phyloP scores from a whole-genome alignment of 2,329 filamentous ascomycete species.

The Xylaria digitata region DNA sequence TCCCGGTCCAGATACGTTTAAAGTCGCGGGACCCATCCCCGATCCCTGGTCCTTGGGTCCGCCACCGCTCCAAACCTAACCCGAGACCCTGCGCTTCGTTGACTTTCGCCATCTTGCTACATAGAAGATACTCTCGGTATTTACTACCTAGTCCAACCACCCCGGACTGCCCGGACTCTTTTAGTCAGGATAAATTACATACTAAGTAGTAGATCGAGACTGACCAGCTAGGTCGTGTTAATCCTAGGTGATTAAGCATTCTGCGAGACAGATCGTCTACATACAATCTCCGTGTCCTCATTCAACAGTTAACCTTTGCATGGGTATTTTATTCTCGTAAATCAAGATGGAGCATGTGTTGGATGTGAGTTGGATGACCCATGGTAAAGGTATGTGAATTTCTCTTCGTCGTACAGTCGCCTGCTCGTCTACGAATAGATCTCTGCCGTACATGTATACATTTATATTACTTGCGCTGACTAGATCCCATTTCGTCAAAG shows the following conservation, averaged over 20 bases:
- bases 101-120: not conserved
- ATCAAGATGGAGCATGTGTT: constrained; percentile 79
- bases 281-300: not conserved
- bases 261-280: not conserved
- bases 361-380: constrained; percentile 89
- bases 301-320: not conserved
- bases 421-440: not conserved
- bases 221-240: constrained; percentile 1
- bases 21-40: not conserved
- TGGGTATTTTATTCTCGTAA: not conserved
- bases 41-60: not conserved
- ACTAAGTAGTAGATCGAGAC: not conserved
- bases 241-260: not conserved
- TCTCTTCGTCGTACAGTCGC: constrained; percentile 6
- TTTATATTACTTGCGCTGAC: constrained; percentile 35
- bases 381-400: constrained; percentile 77
- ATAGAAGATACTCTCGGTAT: not conserved
- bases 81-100: constrained; percentile 7
- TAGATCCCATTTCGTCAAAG: constrained; percentile 32
- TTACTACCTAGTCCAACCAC: not conserved
- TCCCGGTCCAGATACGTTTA: not conserved
- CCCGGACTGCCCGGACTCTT: no score
- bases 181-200: not conserved
- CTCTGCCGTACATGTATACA: not conserved
- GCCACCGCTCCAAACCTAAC: constrained; percentile 12